A percentile compares a stretch with the other conserved stretches of the same genome.
Conservation (phyloP, 176 grass and related monocot genomes). For the Rhipidocladum racemiflorum region DNA sequence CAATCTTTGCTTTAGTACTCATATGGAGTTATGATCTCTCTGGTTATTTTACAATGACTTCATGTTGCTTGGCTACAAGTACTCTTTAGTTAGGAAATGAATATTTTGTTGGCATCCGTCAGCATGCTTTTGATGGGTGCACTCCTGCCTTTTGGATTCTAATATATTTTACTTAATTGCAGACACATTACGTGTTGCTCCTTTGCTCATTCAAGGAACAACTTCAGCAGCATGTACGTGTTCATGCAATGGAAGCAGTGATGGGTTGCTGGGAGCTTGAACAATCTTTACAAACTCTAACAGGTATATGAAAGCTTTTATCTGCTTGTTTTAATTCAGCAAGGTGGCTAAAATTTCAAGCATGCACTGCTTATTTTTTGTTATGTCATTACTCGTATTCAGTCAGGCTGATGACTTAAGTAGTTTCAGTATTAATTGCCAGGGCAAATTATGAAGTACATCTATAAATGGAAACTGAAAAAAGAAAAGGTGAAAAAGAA, state of each 20-base stretch:
- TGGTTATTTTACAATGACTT: neutral
- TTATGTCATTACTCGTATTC: neutral
- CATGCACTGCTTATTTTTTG: neutral
- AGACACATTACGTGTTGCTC: slow-evolving; percentile 93
- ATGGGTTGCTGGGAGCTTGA: slow-evolving; percentile 99
- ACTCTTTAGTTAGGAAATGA: neutral
- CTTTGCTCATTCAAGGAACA: slow-evolving; percentile 98
- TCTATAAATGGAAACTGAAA: neutral
- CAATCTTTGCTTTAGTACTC: neutral
- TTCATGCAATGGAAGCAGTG: slow-evolving; percentile 99
- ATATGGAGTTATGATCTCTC: neutral
- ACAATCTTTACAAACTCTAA: slow-evolving; percentile 91
- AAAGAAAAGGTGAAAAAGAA: neutral
- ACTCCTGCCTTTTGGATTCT: neutral
- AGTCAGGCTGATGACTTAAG: neutral
- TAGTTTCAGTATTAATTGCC: slow-evolving; percentile 8
- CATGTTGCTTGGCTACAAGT: neutral
- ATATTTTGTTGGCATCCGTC: neutral
- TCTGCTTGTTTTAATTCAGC: neutral
- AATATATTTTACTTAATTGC: slow-evolving; percentile 24
- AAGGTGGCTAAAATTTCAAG: neutral
- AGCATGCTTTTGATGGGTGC: neutral
- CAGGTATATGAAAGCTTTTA: slow-evolving; percentile 50
- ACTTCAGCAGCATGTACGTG: slow-evolving; percentile 95
- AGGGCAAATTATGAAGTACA: neutral